Conservation (phyloP, 2,329 filamentous ascomycete species). For the Mycogone perniciosa region DNA sequence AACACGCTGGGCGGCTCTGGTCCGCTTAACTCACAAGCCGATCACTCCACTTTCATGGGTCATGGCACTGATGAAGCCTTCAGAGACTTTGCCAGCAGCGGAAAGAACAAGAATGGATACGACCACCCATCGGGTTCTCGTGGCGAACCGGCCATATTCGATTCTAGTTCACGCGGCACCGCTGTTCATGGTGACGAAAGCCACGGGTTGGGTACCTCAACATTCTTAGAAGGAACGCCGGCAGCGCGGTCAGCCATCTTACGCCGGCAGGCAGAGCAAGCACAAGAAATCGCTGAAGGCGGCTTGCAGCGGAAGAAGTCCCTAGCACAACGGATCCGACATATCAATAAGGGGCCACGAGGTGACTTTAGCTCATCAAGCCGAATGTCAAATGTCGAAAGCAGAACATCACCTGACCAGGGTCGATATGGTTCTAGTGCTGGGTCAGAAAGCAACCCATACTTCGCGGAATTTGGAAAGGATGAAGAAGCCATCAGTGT, state of each 20-base stretch:
- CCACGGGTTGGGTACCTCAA: slow-evolving; percentile 83
- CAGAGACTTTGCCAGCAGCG: slow-evolving; percentile 60
- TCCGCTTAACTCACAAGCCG: slow-evolving; percentile 72
- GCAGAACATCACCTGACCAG: slow-evolving; percentile 34
- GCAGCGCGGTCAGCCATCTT: slow-evolving; percentile 75
- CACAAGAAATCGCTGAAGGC: slow-evolving; percentile 48
- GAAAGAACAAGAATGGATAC: slow-evolving; percentile 24
- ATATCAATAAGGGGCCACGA: slow-evolving; percentile 67
- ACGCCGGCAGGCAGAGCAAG: slow-evolving; percentile 64
- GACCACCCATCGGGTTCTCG: slow-evolving; percentile 19
- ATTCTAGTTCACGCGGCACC: slow-evolving; percentile 60
- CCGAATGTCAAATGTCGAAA: too few relatives aligned
- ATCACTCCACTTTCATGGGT: slow-evolving; percentile 85
- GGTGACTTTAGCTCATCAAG: slow-evolving; percentile 44
- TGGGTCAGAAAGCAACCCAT: slow-evolving; percentile 57
- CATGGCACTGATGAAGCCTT: slow-evolving; percentile 76
- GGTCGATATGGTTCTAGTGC: slow-evolving; percentile 24
- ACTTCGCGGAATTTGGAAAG: slow-evolving; percentile 70
- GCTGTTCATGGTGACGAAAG: slow-evolving; percentile 79
- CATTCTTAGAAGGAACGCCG: slow-evolving; percentile 89
- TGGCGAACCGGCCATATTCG: slow-evolving; percentile 52
- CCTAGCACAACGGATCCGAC: slow-evolving; percentile 82
- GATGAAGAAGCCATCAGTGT: slow-evolving; percentile 47
- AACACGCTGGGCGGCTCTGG: slow-evolving; percentile 85
- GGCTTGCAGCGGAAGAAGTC: slow-evolving; percentile 89